These are phyloP conservation scores for Nyctanthes arbortristis DNA, from an alignment of 257 asterid species.

Conservation along the genomic window DNA sequence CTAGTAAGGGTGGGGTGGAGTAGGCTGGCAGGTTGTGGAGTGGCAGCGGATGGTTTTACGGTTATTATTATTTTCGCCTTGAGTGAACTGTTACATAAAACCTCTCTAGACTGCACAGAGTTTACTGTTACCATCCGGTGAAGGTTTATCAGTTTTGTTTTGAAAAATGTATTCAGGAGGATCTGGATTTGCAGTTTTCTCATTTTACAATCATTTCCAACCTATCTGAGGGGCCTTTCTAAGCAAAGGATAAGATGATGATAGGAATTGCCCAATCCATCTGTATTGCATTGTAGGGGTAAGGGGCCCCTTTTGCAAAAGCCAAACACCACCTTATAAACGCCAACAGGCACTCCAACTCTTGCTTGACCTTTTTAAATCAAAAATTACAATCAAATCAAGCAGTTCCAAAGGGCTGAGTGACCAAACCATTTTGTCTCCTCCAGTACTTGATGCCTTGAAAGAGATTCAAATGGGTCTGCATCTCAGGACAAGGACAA, in stretches of 20 bases:
- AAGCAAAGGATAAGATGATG: not conserved
- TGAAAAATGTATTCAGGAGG: too few species aligned
- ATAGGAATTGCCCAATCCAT: not conserved
- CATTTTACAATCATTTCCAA: too few species aligned
- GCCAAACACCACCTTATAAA: conserved; percentile 23
- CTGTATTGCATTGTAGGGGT: not conserved
- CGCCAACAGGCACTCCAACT: conserved; percentile 21
- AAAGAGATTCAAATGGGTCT: conserved; percentile 15
- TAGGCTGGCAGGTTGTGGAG: too few species aligned
- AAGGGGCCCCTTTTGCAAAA: conserved; percentile 6
- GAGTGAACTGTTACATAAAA: too few species aligned
- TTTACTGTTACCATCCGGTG: too few species aligned
- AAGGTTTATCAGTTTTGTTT: too few species aligned
- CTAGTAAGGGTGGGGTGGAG: too few species aligned
- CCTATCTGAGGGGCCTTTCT: too few species aligned
- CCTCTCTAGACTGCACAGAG: too few species aligned
- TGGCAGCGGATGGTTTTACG: too few species aligned
- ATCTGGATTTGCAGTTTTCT: too few species aligned
- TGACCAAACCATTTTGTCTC: not conserved
- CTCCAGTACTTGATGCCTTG: not conserved
- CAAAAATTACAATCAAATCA: conserved; percentile 9
- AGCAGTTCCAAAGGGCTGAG: not conserved
- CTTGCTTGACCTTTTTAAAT: conserved; percentile 13
- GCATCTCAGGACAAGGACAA: not conserved
- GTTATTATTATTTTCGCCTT: too few species aligned